Evolutionary conservation across 306 rosid genomes (phyloP), one percentile per base, ranked within the genome.

Genomic region (Quercus rubra): DNA sequence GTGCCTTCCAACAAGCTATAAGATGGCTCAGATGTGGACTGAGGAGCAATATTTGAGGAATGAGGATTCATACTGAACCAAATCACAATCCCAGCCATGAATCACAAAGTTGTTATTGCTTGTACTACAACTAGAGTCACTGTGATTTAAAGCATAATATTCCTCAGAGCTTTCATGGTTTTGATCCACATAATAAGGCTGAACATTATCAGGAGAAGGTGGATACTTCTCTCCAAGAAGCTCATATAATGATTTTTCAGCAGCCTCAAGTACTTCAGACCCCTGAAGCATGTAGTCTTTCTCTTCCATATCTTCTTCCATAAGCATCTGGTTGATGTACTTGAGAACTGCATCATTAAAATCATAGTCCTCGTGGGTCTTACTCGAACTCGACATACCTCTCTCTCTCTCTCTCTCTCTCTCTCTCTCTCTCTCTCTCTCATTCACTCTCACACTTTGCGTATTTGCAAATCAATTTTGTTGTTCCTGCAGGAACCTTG

Each of bases 401-500:
- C 3, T 49, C 2, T 2, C 0, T 41, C 12, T 38, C 9, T 38
- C 9, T 35, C 43, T 35, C 9, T 2, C 8, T 35, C 43, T 33
- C 41, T 33, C 8, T 35, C 43, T 38, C 43, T 5, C 7, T 23
- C 23, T 23, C 23, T 23, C 23, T 23, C 23, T 21, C 23, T 63
- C 20, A 11, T 56, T 75, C 46, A 2, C 55, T 49, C 27, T 30
- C 75, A 70, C 54, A 21, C 3, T 77, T 49, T 51, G 3, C 19
- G 5, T 41, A 55, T 51, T 38, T 64, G 23, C 55, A 63, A 20
- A 20, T 5, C 23, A 68, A 27, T 72, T 23, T 66, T 74, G 19
- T 55, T 21, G 52, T 69, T 79, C 64, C 70, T 21, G 25, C 81
- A 94, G 97, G 97, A 94, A 78, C 98, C 98, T 82, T 90, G 96